phyloP scores from a whole-genome alignment of 768 basidiomycete species.

The Exsudoporus frostii region DNA sequence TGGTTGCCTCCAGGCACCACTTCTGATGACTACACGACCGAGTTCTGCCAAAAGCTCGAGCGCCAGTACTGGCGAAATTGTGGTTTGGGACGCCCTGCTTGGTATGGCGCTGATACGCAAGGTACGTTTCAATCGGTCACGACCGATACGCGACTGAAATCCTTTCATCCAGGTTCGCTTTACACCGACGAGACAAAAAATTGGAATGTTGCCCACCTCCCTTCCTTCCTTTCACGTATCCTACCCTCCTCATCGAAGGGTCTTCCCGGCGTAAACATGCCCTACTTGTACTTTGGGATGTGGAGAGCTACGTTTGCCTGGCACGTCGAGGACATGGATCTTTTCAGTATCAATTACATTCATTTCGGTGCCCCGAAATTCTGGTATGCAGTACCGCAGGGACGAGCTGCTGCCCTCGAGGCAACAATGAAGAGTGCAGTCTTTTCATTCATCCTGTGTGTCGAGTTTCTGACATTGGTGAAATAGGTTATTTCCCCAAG shows the following conservation, averaged over 20 bases:
- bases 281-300: constrained; percentile 99
- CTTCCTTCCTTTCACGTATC: constrained; percentile 80
- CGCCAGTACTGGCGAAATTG: constrained; percentile 90
- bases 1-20: constrained; percentile 81
- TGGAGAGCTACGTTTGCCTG: constrained; percentile 98
- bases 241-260: constrained; percentile 63
- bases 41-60: constrained; percentile 86
- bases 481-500: constrained; percentile 80
- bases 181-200: constrained; percentile 71
- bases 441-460: background rate
- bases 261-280: constrained; percentile 94
- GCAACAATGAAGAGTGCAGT: constrained; percentile 78
- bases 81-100: constrained; percentile 83
- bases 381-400: constrained; percentile 97
- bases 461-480: constrained; percentile 2
- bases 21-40: constrained; percentile 77
- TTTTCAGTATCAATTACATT: constrained; percentile 98
- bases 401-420: constrained; percentile 77
- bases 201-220: constrained; percentile 95
- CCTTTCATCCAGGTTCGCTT: constrained; percentile 47
- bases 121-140: constrained; percentile 45
- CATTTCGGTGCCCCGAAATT: constrained; percentile 97
- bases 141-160: background rate
- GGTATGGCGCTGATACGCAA: constrained; percentile 97
- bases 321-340: constrained; percentile 99